Base-by-base conservation (phyloP, 139 green algal genomes). In the Chlamydomonas eustigma region DNA sequence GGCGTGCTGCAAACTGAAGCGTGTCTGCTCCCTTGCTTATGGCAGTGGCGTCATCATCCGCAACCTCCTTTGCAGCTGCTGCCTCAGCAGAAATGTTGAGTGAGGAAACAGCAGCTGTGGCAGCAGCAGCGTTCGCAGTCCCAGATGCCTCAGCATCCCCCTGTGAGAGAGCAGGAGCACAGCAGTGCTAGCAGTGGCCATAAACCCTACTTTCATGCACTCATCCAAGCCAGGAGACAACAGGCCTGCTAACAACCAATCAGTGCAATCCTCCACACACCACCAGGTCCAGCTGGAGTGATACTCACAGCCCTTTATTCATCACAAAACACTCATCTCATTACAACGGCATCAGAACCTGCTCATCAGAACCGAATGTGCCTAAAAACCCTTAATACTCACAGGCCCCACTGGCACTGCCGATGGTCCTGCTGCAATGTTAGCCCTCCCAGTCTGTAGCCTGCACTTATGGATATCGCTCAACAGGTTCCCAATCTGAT, bases 401-500 rank as follows among this genome's bases (percentile, higher is more conserved):
- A 58, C 44, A 8, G 58, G 18, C 18, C 25, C 3, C 25, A 37
- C 28, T 6, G 71, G 25, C 39, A 12, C 33, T 25, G 50, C 71
- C 33, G 33, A 6, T 37, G 39, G 67, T 22, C 64, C 71, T 35
- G 71, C 44, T 8, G 64, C 24, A 6, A 44, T 39, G 69, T 75
- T 44, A 39, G 34, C 30, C 4, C 22, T 24, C 44, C 44, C 44
- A 18, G 44, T 58, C 44, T 58, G 44, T 12, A 58, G 44, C 67
- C 80, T 82, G 74, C 81, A 86, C 33, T 75, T 71, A 25, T 44
- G 35, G 63, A 95, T 94, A 84, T 96, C 91, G 2, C 78, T 76
- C 0, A 89, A 80, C 24, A 97, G 76, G 83, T 93, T 91, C 64
- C 92, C 89, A 12, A 93, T 90, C 44, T 58, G 39, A 8, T 28